Evolutionary conservation across 805 yeast genomes (phyloP), one percentile per base, ranked within the genome.

Genomic region (Kodamaea laetipori): DNA sequence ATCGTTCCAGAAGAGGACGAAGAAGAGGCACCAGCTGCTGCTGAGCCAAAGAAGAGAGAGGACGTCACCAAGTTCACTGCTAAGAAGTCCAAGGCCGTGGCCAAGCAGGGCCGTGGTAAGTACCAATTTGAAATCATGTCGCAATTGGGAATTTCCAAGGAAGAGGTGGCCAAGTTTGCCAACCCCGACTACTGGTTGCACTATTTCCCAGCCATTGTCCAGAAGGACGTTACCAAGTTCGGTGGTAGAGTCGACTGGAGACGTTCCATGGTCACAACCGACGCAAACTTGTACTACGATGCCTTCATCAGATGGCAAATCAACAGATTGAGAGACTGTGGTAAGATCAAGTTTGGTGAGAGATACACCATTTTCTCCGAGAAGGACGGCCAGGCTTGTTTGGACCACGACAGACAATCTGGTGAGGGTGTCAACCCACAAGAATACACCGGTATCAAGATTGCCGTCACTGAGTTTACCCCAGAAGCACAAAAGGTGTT

Each of bases 171-270:
- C 56, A 84, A 86, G 57, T 94, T 94, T 61, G 94, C 98, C 39
- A 95, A 94, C 60, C 84, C 97, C n/a, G 73, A 75, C 52, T 77
- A 90, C 69, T 94, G 99, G 98, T 78, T 94, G 49, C 70, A 79
- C 49, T 86, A 77, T 66, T 94, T 94, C 84, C 98, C 99, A 49
- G 95, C 95, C 39, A 73, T 86, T 56, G 87, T 90, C 62, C 80
- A 87, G 69, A 69, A 70, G 35, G 94, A 92, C 66, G 94, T 95
- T 60, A 74, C 79, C 48, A 64, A 72, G 17, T 78, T 94, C 52
- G 99, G 99, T 61, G 86, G 95, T 37, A 83, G 97, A 66, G 89
- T 94, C 51, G 99, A 94, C 70, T 94, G 99, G 99, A 84, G 99
- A 74, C 84, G 99, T 66, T 86, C 96, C 27, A 81, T 85, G 71